These are phyloP conservation scores for Sanghuangporus sanghuang DNA, from an alignment of 1,284 basidiomycete species.

Conservation along the genomic window DNA sequence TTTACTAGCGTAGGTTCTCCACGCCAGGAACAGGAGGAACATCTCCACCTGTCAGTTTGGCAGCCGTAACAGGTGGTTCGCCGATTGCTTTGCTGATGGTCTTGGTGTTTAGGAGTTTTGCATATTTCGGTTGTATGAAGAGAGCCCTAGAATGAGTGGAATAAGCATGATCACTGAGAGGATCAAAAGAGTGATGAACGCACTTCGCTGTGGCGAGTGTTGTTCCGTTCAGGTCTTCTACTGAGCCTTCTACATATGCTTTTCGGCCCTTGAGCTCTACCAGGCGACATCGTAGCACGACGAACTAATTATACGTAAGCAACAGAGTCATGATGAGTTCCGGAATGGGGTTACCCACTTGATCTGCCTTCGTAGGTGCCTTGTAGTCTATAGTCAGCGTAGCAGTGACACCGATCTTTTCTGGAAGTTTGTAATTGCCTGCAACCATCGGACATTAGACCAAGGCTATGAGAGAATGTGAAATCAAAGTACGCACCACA, in stretches of 20 bases:
- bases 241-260: slow-evolving; percentile 59
- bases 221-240: slow-evolving; percentile 77
- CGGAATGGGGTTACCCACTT: slow-evolving; percentile 38
- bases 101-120: slow-evolving; percentile 42
- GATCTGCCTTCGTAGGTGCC: slow-evolving; percentile 80
- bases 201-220: slow-evolving; percentile 78
- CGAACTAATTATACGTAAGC: slow-evolving; percentile 41
- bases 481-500: slow-evolving; percentile 49
- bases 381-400: slow-evolving; percentile 71
- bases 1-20: background rate
- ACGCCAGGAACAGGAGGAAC: background rate
- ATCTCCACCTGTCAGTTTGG: slow-evolving; percentile 4
- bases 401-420: slow-evolving; percentile 92
- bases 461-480: background rate
- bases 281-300: slow-evolving; percentile 66
- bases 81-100: slow-evolving; percentile 28
- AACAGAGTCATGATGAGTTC: background rate
- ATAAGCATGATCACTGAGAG: background rate
- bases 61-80: slow-evolving; percentile 19
- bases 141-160: slow-evolving; percentile 34
- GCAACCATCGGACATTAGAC: slow-evolving; percentile 3
- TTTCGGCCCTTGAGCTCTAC: slow-evolving; percentile 73
- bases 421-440: slow-evolving; percentile 81
- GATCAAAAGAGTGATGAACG: slow-evolving; percentile 24
- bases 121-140: slow-evolving; percentile 63